phyloP scores from a whole-genome alignment of 2,329 filamentous ascomycete species.

The Fusarium caatingaense region DNA sequence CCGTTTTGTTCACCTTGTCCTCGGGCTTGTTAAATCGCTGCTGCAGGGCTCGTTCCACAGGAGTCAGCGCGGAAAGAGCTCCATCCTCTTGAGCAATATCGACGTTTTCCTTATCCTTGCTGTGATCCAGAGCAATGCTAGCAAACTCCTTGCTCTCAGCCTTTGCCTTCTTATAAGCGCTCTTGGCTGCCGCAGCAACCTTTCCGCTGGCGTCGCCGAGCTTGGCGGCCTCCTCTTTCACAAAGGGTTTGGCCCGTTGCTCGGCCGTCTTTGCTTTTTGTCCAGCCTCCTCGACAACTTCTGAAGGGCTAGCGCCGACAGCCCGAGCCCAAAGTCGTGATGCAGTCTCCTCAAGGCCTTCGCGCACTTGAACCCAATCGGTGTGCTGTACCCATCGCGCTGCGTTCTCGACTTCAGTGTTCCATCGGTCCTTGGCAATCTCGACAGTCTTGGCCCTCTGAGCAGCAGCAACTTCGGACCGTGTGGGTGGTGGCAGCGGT shows the following conservation, averaged over 20 bases:
- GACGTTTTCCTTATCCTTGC: conserved; percentile 52
- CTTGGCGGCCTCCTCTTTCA: conserved; percentile 49
- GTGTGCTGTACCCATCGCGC: conserved; percentile 74
- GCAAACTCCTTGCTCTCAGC: conserved; percentile 44
- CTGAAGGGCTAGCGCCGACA: conserved; percentile 52
- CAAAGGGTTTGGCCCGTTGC: conserved; percentile 49
- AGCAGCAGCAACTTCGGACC: conserved; percentile 62
- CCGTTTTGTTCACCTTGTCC: conserved; percentile 58
- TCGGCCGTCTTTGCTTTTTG: conserved; percentile 50
- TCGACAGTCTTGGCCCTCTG: conserved; percentile 70
- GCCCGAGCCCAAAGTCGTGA: conserved; percentile 58
- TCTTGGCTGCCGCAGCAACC: conserved; percentile 52
- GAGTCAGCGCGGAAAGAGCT: conserved; percentile 48
- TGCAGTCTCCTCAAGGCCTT: conserved; percentile 64
- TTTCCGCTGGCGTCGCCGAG: conserved; percentile 38
- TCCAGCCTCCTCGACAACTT: conserved; percentile 46
- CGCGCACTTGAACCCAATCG: conserved; percentile 72
- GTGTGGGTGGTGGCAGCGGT: conserved; percentile 60
- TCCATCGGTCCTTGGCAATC: conserved; percentile 81
- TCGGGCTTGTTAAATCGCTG: conserved; percentile 62
- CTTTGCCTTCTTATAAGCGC: conserved; percentile 49
- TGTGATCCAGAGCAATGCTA: conserved; percentile 31
- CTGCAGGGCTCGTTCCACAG: conserved; percentile 62
- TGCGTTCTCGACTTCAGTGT: conserved; percentile 75
- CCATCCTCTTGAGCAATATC: conserved; percentile 53